Evolutionary conservation across 768 basidiomycete genomes (phyloP).

Genomic region (Pilatotrama ljubarskyi): DNA sequence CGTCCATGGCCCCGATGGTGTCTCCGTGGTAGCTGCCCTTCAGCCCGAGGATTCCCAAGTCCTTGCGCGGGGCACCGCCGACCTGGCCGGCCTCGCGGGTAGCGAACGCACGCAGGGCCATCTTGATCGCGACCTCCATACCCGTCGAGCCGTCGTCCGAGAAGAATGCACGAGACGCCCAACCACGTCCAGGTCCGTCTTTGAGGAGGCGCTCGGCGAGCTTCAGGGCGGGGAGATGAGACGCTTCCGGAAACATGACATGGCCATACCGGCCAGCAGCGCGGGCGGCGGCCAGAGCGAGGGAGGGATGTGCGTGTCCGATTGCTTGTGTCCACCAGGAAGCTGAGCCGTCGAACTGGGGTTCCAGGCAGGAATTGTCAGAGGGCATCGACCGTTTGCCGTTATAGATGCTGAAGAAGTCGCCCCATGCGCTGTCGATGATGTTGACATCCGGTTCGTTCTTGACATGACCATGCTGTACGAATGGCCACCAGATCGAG

Average conservation of each 20-base stretch:
- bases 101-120: conserved; percentile 80
- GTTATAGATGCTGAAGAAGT: conserved; percentile 79
- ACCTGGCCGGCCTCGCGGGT: conserved; percentile 39
- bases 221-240: conserved; percentile 80
- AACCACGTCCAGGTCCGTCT: conserved; percentile 80
- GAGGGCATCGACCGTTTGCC: conserved; percentile 22
- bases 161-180: conserved; percentile 91
- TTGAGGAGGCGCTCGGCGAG: conserved; percentile 78
- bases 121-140: conserved; percentile 97
- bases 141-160: conserved; percentile 95
- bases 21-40: conserved; percentile 97
- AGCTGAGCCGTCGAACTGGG: conserved; percentile 87
- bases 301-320: conserved; percentile 75
- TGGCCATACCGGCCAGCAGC: conserved; percentile 95
- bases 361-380: conserved; percentile 45
- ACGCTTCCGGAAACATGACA: conserved; percentile 92
- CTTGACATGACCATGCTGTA: conserved; percentile 79
- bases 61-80: conserved; percentile 32
- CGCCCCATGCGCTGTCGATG: conserved; percentile 86
- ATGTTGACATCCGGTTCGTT: conserved; percentile 76
- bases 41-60: conserved; percentile 79
- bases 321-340: conserved; percentile 98
- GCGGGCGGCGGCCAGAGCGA: conserved; percentile 83
- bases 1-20: conserved; percentile 97
- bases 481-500: conserved; percentile 96